These are phyloP conservation scores for Tripidium arundinaceum DNA, from an alignment of 202 grass and related monocot genomes.

Conservation along the genomic window DNA sequence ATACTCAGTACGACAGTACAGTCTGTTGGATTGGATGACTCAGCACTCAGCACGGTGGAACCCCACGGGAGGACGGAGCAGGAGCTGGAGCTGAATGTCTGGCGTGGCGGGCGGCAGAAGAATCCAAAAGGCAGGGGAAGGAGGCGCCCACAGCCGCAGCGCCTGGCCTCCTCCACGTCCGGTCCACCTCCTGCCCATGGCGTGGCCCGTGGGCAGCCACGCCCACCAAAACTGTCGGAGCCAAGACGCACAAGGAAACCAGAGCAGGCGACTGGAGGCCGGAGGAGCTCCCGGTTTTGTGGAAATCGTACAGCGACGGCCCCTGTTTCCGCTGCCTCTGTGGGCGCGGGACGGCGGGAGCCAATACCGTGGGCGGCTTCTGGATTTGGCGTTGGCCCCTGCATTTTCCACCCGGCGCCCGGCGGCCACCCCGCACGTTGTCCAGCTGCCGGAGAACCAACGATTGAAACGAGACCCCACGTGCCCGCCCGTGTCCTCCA, in stretches of 20 bases:
- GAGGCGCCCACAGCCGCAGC: too few relatives aligned
- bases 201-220: not conserved
- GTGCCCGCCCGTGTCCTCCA: not conserved
- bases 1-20: too few relatives aligned
- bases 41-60: too few relatives aligned
- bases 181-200: too few relatives aligned
- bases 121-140: too few relatives aligned
- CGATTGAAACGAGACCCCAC: not conserved
- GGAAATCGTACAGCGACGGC: constrained; percentile 38
- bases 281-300: constrained; percentile 34
- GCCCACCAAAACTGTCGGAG: not conserved
- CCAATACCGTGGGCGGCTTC: constrained; percentile 39
- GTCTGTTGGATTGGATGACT: not conserved
- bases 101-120: not conserved
- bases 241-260: too few relatives aligned
- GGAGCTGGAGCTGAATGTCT: not conserved
- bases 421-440: not conserved
- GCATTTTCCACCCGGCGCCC: too few relatives aligned
- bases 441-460: not conserved
- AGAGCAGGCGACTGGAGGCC: too few relatives aligned
- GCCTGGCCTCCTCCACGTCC: too few relatives aligned
- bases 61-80: too few relatives aligned
- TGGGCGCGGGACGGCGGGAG: constrained; percentile 17
- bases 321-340: constrained; percentile 19
- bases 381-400: not conserved